Evolutionary conservation across 352 stramenopile species (phyloP), one percentile per base, ranked within the genome.

Genomic region (Peronospora belbahrii): DNA sequence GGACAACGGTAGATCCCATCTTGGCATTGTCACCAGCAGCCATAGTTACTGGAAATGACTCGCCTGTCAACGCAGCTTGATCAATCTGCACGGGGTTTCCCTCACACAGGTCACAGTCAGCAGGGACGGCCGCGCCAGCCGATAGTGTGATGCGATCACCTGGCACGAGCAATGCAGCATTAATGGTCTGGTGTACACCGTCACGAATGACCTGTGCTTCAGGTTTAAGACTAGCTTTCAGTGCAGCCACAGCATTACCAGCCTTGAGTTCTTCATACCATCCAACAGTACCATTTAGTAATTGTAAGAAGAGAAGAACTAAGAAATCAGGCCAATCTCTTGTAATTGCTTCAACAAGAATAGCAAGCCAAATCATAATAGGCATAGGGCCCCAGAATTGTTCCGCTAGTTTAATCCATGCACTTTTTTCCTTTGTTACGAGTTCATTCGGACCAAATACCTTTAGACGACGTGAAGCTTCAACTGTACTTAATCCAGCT

Each of bases 21-120:
- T 95, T 94, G 32, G 79, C 79, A 37, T 83, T 89, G 59, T 95
- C 83, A 13, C 74, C 72, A 7, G 57, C 30, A 4, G 65, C 55
- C 62, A 95, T 83, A 9, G 81, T 92, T 19, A 97, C 90, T 1
- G 92, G 90, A 47, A 98, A 89, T 8, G 88, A 97, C 59, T 97
- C 93, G 52, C 95, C 95, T 14, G 93, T 98, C 18, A 98, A 73
- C 30, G 83, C 80, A 20, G 90, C 83, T 65, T 97, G 85, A 60
- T 96, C 83, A 39, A 96, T 87, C 50, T 94, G 73, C 35, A 98
- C 61, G 13, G 67, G 47, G 27, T 91, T 76, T 42, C 93, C 74
- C 15, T 86, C 72, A 55, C 86, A 85, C 10, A 95, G 46, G 23
- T 89, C 65, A 44, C 90, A 84, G 70, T 98, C 95, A 0, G 93